phyloP scores from a whole-genome alignment of 208 protist genomes.

The Entamoeba invadens region DNA sequence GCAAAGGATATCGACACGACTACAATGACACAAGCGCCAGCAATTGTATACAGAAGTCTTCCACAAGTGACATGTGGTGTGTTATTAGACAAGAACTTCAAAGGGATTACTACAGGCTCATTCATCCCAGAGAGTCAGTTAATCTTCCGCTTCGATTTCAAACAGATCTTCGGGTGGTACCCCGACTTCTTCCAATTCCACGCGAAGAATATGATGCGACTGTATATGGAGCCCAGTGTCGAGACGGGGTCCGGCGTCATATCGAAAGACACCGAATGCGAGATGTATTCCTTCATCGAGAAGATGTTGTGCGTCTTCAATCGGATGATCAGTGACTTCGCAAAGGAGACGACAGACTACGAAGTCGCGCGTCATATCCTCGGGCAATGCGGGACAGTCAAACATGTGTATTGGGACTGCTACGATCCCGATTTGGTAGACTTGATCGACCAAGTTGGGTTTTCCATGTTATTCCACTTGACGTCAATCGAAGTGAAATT shows the following conservation, averaged over 20 bases:
- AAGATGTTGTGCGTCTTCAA: not conserved
- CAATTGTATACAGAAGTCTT: not conserved
- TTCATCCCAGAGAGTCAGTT: not conserved
- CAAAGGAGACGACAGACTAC: not conserved
- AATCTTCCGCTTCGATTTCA: not conserved
- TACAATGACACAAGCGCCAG: not conserved
- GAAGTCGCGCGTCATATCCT: not conserved
- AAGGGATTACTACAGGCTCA: not conserved
- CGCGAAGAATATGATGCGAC: not conserved
- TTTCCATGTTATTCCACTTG: not conserved
- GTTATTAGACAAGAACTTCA: not conserved
- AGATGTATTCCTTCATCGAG: not conserved
- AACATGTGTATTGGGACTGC: not conserved
- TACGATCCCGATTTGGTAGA: not conserved
- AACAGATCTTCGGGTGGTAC: not conserved
- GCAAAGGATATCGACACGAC: not conserved
- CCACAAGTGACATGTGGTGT: not conserved
- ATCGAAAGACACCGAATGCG: not conserved
- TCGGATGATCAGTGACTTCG: not conserved
- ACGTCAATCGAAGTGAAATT: not conserved
- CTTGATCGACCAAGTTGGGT: not conserved
- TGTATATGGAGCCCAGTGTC: not conserved
- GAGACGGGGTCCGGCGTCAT: not conserved
- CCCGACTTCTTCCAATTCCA: not conserved
- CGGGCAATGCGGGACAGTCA: not conserved